Conservation (phyloP, 2,329 filamentous ascomycete species). For the Claviceps purpurea region DNA sequence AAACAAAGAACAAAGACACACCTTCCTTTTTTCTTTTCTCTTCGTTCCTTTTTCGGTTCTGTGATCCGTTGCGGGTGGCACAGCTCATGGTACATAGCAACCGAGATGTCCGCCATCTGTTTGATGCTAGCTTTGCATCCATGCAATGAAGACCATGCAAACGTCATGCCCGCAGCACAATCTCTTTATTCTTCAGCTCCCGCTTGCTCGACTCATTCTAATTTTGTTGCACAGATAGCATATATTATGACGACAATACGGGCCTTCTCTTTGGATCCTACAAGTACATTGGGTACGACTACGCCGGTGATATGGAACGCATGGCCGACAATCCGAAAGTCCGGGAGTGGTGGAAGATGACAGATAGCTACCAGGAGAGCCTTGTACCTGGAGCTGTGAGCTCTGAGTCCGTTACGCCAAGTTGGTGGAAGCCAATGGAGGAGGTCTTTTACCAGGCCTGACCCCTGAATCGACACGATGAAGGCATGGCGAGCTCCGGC, state of each 20-base stretch:
- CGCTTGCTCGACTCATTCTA: neutral
- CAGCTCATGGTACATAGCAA: neutral
- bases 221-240: conserved; percentile 41
- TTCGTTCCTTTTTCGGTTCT: neutral
- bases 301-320: conserved; percentile 58
- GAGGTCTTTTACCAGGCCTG: conserved; percentile 53
- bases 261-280: conserved; percentile 60
- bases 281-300: conserved; percentile 66
- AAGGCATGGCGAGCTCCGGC: neutral
- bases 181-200: neutral
- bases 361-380: conserved; percentile 59
- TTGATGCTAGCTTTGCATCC: neutral
- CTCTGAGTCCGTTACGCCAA: conserved; percentile 44
- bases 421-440: conserved; percentile 57
- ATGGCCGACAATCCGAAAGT: conserved; percentile 64
- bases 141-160: neutral
- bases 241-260: conserved; percentile 52
- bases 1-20: neutral
- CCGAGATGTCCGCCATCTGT: neutral
- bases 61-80: neutral
- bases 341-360: conserved; percentile 70
- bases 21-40: neutral
- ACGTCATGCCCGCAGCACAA: neutral
- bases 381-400: conserved; percentile 45
- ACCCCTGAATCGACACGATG: conserved; percentile 7